Evolutionary conservation across 2,329 filamentous ascomycete genomes (phyloP), one percentile per base, ranked within the genome.

Genomic region (Calonectria ilicicola): DNA sequence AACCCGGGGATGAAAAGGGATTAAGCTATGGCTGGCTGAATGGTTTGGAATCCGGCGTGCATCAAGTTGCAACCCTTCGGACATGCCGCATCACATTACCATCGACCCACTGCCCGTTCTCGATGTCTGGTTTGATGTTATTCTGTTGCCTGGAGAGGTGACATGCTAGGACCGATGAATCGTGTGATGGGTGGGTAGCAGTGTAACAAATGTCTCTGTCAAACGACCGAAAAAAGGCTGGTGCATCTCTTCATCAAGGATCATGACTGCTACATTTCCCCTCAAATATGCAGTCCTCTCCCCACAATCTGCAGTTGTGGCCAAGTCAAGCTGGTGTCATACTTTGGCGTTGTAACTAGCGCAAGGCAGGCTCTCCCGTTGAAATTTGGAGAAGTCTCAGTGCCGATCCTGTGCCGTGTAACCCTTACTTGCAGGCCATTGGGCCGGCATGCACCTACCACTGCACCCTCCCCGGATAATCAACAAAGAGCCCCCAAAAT

Each of bases 401-500:
- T 9, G 40, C 35, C 15, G 44, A 51, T 51, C 42, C 46, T 56
- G 35, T 3, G 40, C 56, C 23, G 35, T 44, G 60, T 65, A 65
- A 65, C 68, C 62, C 60, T 40, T 17, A 9, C n/a, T 42, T 32
- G n/a, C 35, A 29, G 12, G 27, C 23, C 9, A 70, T 70, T 70
- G 62, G 47, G 40, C 4, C 15, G 35, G 21, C 21, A 60, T 70
- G 49, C 51, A 32, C 40, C 49, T 32, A 62, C 53, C 60, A 27
- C 49, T 62, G 49, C 67, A 65, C 60, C 60, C 35, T 60, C 49
- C 17, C 62, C 67, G 38, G 67, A 40, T 70, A 70, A 70, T 60
- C 40, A 47, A 49, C 49, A 60, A 21, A 35, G 58, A 29, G n/a
- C 23, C 17, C 35, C 35, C 9, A 29, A 27, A 46, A 42, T 14